Conservation (phyloP, 257 asterid species). For the Rauvolfia tetraphylla region DNA sequence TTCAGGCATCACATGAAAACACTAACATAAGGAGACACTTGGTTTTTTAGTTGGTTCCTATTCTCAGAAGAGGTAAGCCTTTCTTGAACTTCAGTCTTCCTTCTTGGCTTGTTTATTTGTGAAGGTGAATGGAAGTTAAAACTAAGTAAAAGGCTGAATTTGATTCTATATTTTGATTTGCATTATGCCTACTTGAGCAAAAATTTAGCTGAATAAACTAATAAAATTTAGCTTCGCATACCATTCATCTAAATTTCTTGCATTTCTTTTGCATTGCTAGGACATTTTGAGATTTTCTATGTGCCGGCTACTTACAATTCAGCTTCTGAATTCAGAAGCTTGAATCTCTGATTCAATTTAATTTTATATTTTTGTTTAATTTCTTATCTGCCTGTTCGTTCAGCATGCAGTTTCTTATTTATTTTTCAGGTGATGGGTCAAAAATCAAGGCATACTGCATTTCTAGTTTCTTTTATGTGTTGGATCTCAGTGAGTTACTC, state of each 20-base stretch:
- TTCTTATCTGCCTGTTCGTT: not conserved
- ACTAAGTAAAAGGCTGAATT: not conserved
- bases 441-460: slow-evolving; percentile 1
- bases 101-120: not conserved
- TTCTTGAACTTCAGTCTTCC: not conserved
- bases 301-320: not conserved
- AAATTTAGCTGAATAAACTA: not conserved
- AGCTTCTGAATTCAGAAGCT: not conserved
- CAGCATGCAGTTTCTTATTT: not conserved
- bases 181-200: not conserved
- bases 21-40: not conserved
- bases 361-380: not conserved
- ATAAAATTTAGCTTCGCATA: not conserved
- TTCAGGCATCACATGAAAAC: not conserved
- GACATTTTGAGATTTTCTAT: not conserved
- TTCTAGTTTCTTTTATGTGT: slow-evolving; percentile 26
- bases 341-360: not conserved
- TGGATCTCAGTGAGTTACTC: slow-evolving; percentile 38
- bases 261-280: not conserved
- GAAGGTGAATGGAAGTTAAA: not conserved
- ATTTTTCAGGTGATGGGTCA: slow-evolving; percentile 33
- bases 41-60: slow-evolving; percentile 1
- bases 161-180: not conserved
- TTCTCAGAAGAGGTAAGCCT: slow-evolving; percentile 13
- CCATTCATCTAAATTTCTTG: not conserved